Evolutionary conservation across 257 asterid species (phyloP).

Genomic region (Jacaranda copaia): DNA sequence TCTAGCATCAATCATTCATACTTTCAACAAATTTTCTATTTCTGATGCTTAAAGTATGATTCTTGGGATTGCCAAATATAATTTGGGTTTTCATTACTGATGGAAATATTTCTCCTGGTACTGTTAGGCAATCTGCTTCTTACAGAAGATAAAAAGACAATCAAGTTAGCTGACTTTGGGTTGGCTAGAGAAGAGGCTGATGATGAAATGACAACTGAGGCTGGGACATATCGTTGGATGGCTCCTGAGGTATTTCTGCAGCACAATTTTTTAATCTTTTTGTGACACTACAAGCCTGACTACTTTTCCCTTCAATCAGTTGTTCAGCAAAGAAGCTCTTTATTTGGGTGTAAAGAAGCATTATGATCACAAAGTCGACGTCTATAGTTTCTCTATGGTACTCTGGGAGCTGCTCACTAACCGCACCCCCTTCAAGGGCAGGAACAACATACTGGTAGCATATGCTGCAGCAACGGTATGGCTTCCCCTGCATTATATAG

Average conservation of each 20-base stretch:
- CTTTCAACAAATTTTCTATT: not conserved
- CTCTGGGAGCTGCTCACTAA: conserved; percentile 73
- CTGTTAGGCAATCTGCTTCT: conserved; percentile 67
- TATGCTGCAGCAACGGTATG: conserved; percentile 66
- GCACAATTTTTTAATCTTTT: not conserved
- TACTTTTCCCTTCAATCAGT: conserved; percentile 43
- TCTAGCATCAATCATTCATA: not conserved
- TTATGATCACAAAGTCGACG: conserved; percentile 72
- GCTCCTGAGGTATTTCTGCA: conserved; percentile 67
- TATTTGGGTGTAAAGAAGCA: conserved; percentile 56
- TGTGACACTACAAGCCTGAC: conserved; percentile 7
- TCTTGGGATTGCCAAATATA: not conserved
- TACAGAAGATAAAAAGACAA: conserved; percentile 54
- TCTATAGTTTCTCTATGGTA: conserved; percentile 72
- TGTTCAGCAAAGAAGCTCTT: conserved; percentile 52
- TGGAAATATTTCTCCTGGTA: conserved; percentile 13
- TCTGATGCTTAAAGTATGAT: not conserved
- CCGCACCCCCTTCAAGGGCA: conserved; percentile 63
- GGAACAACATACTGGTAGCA: conserved; percentile 61
- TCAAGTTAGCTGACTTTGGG: conserved; percentile 78
- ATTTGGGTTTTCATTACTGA: conserved; percentile 4
- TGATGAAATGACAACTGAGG: conserved; percentile 68
- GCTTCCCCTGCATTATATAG: not conserved
- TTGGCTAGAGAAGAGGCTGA: conserved; percentile 65
- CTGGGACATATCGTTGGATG: conserved; percentile 82